phyloP scores from a whole-genome alignment of 768 basidiomycete genomes.

The Phlebiopsis gigantea region DNA sequence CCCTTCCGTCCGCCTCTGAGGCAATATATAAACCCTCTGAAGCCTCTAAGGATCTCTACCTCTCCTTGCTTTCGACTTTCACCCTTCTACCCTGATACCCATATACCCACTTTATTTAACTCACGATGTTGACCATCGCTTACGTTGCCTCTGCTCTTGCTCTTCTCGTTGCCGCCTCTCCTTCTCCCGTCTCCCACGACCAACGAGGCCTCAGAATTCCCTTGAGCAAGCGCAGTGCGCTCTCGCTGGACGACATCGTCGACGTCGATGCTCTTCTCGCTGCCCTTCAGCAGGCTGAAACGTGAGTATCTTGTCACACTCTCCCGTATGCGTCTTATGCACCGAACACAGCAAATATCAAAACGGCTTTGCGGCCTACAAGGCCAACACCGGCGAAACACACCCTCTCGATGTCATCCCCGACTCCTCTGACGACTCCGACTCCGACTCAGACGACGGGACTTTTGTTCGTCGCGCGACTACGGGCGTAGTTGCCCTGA shows the following conservation, averaged over 20 bases:
- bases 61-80: not conserved
- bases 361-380: slow-evolving; percentile 7
- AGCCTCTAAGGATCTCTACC: too few relatives aligned
- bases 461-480: not conserved
- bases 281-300: not conserved
- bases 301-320: not conserved
- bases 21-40: too few relatives aligned
- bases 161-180: not conserved
- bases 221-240: slow-evolving; percentile 6
- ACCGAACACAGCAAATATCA: slow-evolving; percentile 6
- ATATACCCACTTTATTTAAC: slow-evolving; percentile 1
- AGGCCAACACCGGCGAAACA: slow-evolving; percentile 4
- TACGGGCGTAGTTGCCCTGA: slow-evolving; percentile 14
- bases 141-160: slow-evolving; percentile 5
- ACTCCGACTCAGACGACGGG: not conserved
- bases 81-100: not conserved
- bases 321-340: not conserved
- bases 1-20: too few relatives aligned
- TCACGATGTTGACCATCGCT: slow-evolving; percentile 13
- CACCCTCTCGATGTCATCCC: not conserved
- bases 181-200: not conserved
- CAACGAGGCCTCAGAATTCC: not conserved
- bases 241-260: not conserved
- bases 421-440: not conserved
- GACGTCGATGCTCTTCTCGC: not conserved